These are phyloP conservation scores for Puccinia polysora DNA, from an alignment of 1,284 basidiomycete genomes.

Conservation along the genomic window DNA sequence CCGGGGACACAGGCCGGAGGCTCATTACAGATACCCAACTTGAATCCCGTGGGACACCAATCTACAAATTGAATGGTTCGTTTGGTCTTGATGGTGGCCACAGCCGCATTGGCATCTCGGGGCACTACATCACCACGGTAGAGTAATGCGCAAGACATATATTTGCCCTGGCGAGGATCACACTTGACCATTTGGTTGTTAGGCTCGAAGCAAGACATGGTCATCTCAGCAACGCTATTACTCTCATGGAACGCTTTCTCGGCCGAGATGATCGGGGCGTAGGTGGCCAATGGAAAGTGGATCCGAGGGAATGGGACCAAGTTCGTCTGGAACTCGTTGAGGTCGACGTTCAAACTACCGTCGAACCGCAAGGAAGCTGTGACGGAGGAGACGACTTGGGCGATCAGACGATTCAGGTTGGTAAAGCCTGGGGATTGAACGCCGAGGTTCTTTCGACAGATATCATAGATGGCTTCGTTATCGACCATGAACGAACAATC, in stretches of 20 bases:
- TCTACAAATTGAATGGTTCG: constrained; percentile 54
- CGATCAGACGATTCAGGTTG: constrained; percentile 94
- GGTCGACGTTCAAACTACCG: constrained; percentile 93
- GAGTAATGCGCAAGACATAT: constrained; percentile 64
- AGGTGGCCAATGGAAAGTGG: constrained; percentile 95
- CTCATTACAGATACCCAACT: constrained; percentile 53
- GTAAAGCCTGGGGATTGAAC: constrained; percentile 82
- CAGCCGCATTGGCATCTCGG: too few relatives aligned
- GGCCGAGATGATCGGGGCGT: constrained; percentile 84
- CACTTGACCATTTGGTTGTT: constrained; percentile 86
- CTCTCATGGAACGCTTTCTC: constrained; percentile 83
- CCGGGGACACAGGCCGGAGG: constrained; percentile 51
- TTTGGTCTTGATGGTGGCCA: constrained; percentile 54
- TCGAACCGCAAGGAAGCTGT: constrained; percentile 97
- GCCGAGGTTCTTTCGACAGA: constrained; percentile 91
- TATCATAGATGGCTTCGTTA: constrained; percentile 77
- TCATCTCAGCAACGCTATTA: constrained; percentile 98
- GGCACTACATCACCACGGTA: constrained; percentile 94
- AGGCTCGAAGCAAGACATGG: constrained; percentile 93
- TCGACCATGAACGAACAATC: constrained; percentile 50
- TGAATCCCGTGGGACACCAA: too few relatives aligned
- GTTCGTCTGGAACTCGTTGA: constrained; percentile 99
- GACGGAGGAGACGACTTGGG: constrained; percentile 88
- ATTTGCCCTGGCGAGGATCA: constrained; percentile 63
- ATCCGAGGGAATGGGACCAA: constrained; percentile 79